Evolutionary conservation across 2,329 filamentous ascomycete genomes (phyloP), one percentile per base, ranked within the genome.

Genomic region (Colletotrichum plurivorum): DNA sequence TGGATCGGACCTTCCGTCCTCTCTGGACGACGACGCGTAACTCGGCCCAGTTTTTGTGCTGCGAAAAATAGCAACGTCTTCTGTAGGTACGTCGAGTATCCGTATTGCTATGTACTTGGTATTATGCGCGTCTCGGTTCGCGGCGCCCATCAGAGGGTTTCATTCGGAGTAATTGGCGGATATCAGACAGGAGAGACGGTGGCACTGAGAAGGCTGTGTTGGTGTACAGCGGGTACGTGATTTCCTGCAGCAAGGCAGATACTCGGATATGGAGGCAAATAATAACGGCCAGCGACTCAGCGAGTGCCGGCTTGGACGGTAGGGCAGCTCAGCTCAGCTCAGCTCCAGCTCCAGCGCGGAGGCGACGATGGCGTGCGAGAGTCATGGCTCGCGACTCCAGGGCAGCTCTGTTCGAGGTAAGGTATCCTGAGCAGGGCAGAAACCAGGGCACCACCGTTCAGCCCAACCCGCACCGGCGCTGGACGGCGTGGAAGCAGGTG

Each of bases 21-120:
- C 20, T 39, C 25, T 16, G 52, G 46, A 49, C 31, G 56, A 67
- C 55, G 67, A 69, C 67, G 67, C 67, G 67, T 69, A 67, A 69
- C 54, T 43, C 36, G 67, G 45, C 51, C 67, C 67, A 58, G 20
- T 69, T 69, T 36, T 66, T 49, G 56, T 31, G 67, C 43, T 66
- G 67, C 62, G 45, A 67, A 69, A 69, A 66, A 69, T 67, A 66
- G 62, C 56, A 67, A 48, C 49, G 51, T 45, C n/a, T 45, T 22
- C 41, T 55, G 48, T 39, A 56, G 27, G 54, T 43, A 13, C 46
- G 45, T n/a, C 27, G 41, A 46, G 46, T 22, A 39, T 60, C 20
- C 20, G 31, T 36, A 9, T 36, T 36, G 27, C 9, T 31, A 8
- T 7, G 27, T 31, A 36, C 31, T 36, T 36, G 31, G 31, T 36